A percentile compares a stretch with the other conserved stretches of the same genome.
Evolutionary conservation across 345 rosid genomes (phyloP).

Genomic region (Rubroshorea leprosula): DNA sequence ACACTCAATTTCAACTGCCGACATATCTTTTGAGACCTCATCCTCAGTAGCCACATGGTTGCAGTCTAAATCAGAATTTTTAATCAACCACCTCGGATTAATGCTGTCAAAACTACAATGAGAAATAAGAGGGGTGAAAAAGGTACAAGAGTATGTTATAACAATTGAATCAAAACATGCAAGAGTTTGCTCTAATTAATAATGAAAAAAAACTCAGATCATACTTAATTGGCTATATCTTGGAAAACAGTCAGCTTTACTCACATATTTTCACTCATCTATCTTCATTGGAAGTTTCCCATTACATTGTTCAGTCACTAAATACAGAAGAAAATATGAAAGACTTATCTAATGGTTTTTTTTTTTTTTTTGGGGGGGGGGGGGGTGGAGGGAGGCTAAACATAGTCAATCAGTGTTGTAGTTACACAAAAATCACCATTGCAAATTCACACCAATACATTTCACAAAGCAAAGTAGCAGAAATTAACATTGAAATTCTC

Average conservation of each 20-base stretch:
- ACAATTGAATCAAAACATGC: not conserved
- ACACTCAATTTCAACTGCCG: conserved; percentile 30
- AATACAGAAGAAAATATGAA: too few relatives aligned
- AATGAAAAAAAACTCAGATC: too few relatives aligned
- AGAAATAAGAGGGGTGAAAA: conserved; percentile 8
- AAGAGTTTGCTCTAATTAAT: too few relatives aligned
- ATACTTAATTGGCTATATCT: too few relatives aligned
- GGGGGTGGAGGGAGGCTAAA: not conserved
- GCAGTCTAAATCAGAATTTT: conserved; percentile 49
- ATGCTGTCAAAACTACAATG: conserved; percentile 43
- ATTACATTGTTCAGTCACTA: too few relatives aligned
- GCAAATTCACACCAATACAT: too few relatives aligned
- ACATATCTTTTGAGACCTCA: conserved; percentile 37
- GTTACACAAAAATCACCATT: too few relatives aligned
- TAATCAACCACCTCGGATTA: conserved; percentile 51
- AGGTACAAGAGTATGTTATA: not conserved
- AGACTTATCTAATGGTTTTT: too few relatives aligned
- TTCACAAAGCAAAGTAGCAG: not conserved
- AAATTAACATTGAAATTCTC: conserved; percentile 1
- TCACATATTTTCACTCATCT: too few relatives aligned
- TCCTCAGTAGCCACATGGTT: conserved; percentile 42
- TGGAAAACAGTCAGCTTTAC: too few relatives aligned
- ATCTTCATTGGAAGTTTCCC: too few relatives aligned
- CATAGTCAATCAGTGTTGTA: not conserved
- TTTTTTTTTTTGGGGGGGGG: too few relatives aligned